Evolutionary conservation across 352 stramenopile genomes (phyloP).

Genomic region (Phytophthora constricta): DNA sequence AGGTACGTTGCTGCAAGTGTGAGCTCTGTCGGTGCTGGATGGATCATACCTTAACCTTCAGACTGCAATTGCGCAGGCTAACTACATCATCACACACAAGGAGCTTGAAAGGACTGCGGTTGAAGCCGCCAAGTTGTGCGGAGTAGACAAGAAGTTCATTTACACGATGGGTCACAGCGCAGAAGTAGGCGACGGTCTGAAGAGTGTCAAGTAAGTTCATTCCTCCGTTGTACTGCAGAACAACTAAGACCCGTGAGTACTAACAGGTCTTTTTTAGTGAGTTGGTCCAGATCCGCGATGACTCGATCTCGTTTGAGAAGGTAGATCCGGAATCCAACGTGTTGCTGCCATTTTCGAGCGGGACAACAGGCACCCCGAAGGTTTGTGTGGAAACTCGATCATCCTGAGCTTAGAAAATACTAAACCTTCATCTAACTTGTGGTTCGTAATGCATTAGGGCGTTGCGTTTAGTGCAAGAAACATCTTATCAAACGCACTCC

Average conservation of each 20-base stretch:
- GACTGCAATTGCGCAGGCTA: constrained; percentile 28
- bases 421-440: background rate
- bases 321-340: constrained; percentile 62
- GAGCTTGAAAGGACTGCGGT: constrained; percentile 53
- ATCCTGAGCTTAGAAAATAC: background rate
- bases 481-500: constrained; percentile 90
- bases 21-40: background rate
- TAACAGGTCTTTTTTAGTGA: constrained; percentile 49
- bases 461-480: constrained; percentile 87
- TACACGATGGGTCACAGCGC: constrained; percentile 56
- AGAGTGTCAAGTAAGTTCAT: constrained; percentile 57
- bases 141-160: constrained; percentile 42
- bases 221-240: background rate
- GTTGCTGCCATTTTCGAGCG: constrained; percentile 93
- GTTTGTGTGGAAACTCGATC: constrained; percentile 10
- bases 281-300: constrained; percentile 40
- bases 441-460: constrained; percentile 25
- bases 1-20: constrained; percentile 57
- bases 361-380: constrained; percentile 93
- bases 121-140: constrained; percentile 41
- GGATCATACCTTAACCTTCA: background rate
- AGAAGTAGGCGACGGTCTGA: constrained; percentile 34
- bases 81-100: constrained; percentile 63
- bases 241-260: background rate
- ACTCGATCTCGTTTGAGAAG: constrained; percentile 45